These are phyloP conservation scores for Trichoderma cornu-damae DNA, from an alignment of 2,329 filamentous ascomycete genomes.

Conservation along the genomic window DNA sequence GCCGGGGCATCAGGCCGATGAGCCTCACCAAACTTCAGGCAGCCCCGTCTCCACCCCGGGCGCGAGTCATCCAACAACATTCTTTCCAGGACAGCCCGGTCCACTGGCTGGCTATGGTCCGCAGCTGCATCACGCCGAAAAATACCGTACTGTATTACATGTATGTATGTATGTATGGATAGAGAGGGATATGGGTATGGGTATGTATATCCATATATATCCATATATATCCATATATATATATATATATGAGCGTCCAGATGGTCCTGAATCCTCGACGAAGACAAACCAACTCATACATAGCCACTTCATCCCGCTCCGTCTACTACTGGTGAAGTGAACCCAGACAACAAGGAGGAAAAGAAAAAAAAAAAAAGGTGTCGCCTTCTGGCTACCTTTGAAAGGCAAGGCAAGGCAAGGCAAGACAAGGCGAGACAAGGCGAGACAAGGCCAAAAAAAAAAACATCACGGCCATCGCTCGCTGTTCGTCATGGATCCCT, in stretches of 20 bases:
- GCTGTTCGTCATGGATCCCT: constrained; percentile 24
- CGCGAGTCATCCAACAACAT: constrained; percentile 13
- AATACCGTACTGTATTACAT: no score
- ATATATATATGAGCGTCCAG: neutral
- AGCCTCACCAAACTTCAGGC: no score
- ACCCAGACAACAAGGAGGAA: no score
- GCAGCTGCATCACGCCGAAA: neutral
- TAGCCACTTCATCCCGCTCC: neutral
- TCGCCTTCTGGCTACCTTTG: no score
- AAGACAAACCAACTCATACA: neutral
- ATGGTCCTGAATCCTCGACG: neutral
- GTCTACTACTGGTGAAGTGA: neutral
- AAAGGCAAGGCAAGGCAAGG: no score
- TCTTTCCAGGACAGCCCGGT: neutral
- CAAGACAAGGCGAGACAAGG: no score
- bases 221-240: no score
- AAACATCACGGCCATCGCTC: neutral
- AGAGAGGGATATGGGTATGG: no score
- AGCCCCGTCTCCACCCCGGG: constrained; percentile 8
- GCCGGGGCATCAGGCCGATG: no score
- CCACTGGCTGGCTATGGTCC: neutral
- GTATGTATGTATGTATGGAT: no score
- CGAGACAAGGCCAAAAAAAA: neutral
- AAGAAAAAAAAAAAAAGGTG: neutral
- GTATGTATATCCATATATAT: no score